Base-by-base conservation (phyloP, 371 early-diverging fungal genomes). In the Dichotomocladium elegans region DNA sequence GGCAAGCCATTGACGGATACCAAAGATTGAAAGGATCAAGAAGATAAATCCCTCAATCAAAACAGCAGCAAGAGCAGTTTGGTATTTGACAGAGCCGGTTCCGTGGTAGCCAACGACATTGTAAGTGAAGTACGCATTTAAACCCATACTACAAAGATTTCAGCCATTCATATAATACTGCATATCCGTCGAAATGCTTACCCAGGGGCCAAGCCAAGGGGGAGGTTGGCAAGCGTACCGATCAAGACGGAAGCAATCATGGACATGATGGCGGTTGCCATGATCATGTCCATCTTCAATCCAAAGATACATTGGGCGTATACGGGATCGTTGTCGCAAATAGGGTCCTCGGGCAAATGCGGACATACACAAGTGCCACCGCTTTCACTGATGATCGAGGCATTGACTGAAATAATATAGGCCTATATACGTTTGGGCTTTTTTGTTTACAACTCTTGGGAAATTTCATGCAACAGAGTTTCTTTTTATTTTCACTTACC, bases 61-160 rank as follows among this genome's bases (percentile, higher is more conserved):
- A 44, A 91, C 89, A 17, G 90, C 90, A 17, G 87, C 81, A 27
- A 91, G 61, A 6, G 89, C 90, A 14, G 83, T 86, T 51, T 81
- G 58, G 58, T 86, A 91, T 4, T 68, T 51, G 22, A 91, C 78
- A 41, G 81, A 83, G 37, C 87, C 86, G 27, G 80, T 66, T 1
- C 91, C 90, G 49, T 87, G 88, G 57, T 72, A 88, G 7, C 90
- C 91, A 19, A 91, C 88, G 8, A 89, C 87, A 0, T 82, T 87
- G 56, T 89, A 90, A 1, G 89, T 82, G 61, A 91, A 89, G 59
- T 89, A 91, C 37, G 89, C 89, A 55, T 86, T 90, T 33, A 90
- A 67, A 27, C 92, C 92, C 87, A 91, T 85, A 47, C 77, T 74
- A 55, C 4, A 22, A 48, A 40, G 19, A 43, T n/a, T n/a, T n/a